These are phyloP conservation scores for Microsporum ferrugineum DNA, from an alignment of 2,329 filamentous ascomycete species.

Conservation along the genomic window DNA sequence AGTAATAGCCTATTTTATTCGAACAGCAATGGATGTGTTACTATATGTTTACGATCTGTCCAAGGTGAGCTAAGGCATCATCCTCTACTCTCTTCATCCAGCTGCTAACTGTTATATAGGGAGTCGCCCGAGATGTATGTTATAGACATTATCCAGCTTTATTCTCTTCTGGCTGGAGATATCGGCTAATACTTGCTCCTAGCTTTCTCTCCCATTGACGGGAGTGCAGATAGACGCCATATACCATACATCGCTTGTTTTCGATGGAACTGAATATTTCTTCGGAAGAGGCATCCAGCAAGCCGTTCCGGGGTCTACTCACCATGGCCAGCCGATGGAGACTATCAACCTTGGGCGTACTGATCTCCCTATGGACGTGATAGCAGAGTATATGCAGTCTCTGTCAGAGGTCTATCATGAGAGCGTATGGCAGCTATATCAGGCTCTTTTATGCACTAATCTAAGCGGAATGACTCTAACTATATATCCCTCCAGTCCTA, in stretches of 20 bases:
- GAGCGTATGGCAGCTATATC: constrained; percentile 44
- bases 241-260: constrained; percentile 85
- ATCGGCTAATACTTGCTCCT: neutral
- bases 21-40: constrained; percentile 55
- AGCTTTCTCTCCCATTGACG: constrained; percentile 49
- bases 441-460: neutral
- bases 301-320: constrained; percentile 68
- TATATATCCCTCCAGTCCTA: constrained; percentile 51
- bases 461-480: neutral
- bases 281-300: constrained; percentile 81
- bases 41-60: constrained; percentile 72
- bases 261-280: constrained; percentile 77
- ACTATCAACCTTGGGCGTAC: constrained; percentile 64
- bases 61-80: constrained; percentile 24
- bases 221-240: constrained; percentile 75
- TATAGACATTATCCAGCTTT: constrained; percentile 1
- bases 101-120: constrained; percentile 27
- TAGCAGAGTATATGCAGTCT: constrained; percentile 79
- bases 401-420: constrained; percentile 70
- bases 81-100: neutral
- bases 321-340: constrained; percentile 76
- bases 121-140: constrained; percentile 43
- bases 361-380: constrained; percentile 64
- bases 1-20: neutral
- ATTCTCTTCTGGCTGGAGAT: neutral